phyloP scores from a whole-genome alignment of 2,329 filamentous ascomycete species.

The Trichoderma gracile region DNA sequence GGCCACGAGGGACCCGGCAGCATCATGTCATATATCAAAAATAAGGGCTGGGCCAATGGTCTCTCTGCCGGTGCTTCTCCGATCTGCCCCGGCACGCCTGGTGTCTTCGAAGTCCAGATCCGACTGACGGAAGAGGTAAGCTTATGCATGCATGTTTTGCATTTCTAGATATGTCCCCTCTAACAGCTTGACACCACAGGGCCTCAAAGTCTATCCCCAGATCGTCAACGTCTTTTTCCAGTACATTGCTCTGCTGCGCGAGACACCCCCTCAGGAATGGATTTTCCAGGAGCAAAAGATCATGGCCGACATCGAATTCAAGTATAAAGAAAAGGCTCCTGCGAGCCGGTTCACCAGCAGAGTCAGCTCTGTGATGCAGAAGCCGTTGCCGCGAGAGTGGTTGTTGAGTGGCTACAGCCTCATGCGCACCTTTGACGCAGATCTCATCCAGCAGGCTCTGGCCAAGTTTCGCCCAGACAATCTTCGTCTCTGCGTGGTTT shows the following conservation, averaged over 20 bases:
- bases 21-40: conserved; percentile 85
- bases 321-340: conserved; percentile 88
- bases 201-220: conserved; percentile 77
- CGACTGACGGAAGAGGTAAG: conserved; percentile 77
- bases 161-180: neutral
- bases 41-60: conserved; percentile 84
- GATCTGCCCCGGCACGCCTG: conserved; percentile 74
- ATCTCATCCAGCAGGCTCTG: conserved; percentile 73
- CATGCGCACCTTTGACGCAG: conserved; percentile 76
- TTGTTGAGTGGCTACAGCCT: conserved; percentile 78
- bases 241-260: conserved; percentile 83
- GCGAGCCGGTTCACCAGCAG: conserved; percentile 87
- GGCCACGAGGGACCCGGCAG: conserved; percentile 92
- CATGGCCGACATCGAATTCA: conserved; percentile 90
- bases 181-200: conserved; percentile 40
- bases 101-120: conserved; percentile 77
- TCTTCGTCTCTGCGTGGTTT: conserved; percentile 80
- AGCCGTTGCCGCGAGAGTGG: conserved; percentile 81
- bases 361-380: conserved; percentile 87
- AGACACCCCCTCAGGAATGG: conserved; percentile 83
- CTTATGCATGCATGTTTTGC: neutral
- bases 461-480: conserved; percentile 81
- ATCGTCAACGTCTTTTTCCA: conserved; percentile 84
- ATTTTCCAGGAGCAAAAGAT: conserved; percentile 90
- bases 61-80: conserved; percentile 75